These are phyloP conservation scores for Clavispora phyllophila DNA, from an alignment of 805 yeast genomes.

Conservation along the genomic window DNA sequence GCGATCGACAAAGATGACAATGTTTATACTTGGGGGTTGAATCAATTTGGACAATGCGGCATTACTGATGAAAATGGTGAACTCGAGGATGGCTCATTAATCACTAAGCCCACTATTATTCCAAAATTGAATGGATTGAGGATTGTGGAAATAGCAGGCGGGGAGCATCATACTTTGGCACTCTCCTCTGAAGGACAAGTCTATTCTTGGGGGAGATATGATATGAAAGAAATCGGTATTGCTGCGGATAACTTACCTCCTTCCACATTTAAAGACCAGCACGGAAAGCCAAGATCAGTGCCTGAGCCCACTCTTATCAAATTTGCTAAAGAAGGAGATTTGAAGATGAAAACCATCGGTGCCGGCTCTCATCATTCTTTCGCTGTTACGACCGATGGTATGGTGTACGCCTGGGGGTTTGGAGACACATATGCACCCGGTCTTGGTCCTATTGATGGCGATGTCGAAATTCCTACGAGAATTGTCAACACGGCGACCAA, in stretches of 20 bases:
- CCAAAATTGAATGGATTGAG: conserved; percentile 55
- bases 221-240: conserved; percentile 90
- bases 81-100: conserved; percentile 80
- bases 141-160: conserved; percentile 69
- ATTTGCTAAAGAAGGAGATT: conserved; percentile 21
- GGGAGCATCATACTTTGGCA: conserved; percentile 91
- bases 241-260: conserved; percentile 60
- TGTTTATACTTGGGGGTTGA: conserved; percentile 90
- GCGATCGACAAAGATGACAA: conserved; percentile 72
- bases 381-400: conserved; percentile 79
- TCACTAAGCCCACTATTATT: conserved; percentile 72
- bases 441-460: conserved; percentile 85
- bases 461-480: conserved; percentile 82
- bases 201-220: conserved; percentile 84
- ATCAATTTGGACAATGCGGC: conserved; percentile 97
- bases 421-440: conserved; percentile 97
- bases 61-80: conserved; percentile 52
- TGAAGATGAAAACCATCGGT: conserved; percentile 46
- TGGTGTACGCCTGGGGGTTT: conserved; percentile 94
- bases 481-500: conserved; percentile 92
- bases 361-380: conserved; percentile 91
- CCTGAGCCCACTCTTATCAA: conserved; percentile 75
- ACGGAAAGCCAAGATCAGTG: conserved; percentile 76
- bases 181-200: conserved; percentile 68
- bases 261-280: conserved; percentile 69